Base-by-base conservation (phyloP, 2,329 filamentous ascomycete species). In the Pochonia chlamydosporia region DNA sequence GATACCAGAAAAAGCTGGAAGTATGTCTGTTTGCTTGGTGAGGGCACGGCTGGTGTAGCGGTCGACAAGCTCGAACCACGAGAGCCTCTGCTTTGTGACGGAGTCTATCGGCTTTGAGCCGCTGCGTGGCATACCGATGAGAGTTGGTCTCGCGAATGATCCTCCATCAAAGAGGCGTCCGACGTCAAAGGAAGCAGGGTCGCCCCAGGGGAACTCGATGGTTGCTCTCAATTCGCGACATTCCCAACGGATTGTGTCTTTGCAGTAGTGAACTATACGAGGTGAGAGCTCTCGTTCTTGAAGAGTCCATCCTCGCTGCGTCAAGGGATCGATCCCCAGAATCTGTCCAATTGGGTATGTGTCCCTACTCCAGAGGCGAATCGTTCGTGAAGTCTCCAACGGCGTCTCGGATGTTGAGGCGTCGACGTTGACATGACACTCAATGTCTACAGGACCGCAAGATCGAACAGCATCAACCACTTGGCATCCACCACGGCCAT, bases 1-100 rank as follows among this genome's bases (percentile, higher is more conserved):
- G 31, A 44, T 36, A 13, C 42, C 42, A 6, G 42, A 37, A 10
- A 44, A 23, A 20, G 42, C 42, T n/a, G 42, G 42, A 8, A 44
- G 30, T 3, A 44, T 37, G 24, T 44, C 42, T 6, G 20, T 26
- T 26, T 44, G 31, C 20, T 24, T 33, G 30, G 42, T 44, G 30
- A 44, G 31, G 16, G 30, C 14, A 20, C 42, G 42, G 30, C 42
- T 37, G 13, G 20, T 44, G 42, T 37, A 44, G 11, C 20, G 30
- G 31, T 26, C 30, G 42, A 44, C 42, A 23, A 44, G 42, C 42
- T 44, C 42, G 31, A 44, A 44, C 42, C 42, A 44, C 2, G 30
- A 25, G 2, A 44, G 23, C 20, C 42, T 21, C 21, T 44, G 42
- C 28, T 44, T 44, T n/a, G 41, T 43, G 28, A 43, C 13, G 18